These are phyloP conservation scores for Diatrype stigma DNA, from an alignment of 2,329 filamentous ascomycete genomes.

Conservation along the genomic window DNA sequence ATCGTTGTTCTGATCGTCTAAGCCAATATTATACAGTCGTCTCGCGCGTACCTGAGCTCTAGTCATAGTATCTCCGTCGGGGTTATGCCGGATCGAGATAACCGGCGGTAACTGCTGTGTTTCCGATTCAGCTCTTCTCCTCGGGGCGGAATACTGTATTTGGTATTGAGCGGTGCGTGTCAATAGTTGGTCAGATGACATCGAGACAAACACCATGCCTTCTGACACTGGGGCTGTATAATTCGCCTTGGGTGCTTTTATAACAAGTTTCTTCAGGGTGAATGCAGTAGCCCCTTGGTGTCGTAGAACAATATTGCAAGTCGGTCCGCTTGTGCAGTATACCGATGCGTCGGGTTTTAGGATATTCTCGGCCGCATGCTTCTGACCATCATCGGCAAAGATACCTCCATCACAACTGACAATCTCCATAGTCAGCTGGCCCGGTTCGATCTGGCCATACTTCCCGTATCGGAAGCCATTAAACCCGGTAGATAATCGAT, in stretches of 20 bases:
- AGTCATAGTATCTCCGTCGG: constrained; percentile 46
- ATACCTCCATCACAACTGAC: constrained; percentile 83
- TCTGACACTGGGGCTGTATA: constrained; percentile 90
- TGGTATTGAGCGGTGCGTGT: constrained; percentile 70
- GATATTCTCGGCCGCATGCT: constrained; percentile 73
- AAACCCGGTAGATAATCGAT: constrained; percentile 46
- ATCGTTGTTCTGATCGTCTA: constrained; percentile 40
- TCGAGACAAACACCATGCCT: constrained; percentile 87
- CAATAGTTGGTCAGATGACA: constrained; percentile 75
- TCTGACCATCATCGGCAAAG: constrained; percentile 54
- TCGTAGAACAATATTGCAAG: constrained; percentile 80
- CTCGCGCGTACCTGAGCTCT: constrained; percentile 39
- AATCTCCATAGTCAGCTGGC: constrained; percentile 79
- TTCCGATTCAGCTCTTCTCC: constrained; percentile 21
- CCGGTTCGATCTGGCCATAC: constrained; percentile 82
- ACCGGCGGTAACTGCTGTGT: constrained; percentile 32
- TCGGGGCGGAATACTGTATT: constrained; percentile 55
- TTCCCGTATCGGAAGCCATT: constrained; percentile 73
- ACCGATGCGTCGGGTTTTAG: constrained; percentile 77
- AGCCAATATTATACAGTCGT: constrained; percentile 39
- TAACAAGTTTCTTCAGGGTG: constrained; percentile 77
- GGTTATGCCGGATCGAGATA: constrained; percentile 49
- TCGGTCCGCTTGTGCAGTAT: constrained; percentile 84
- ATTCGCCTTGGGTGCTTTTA: constrained; percentile 75
- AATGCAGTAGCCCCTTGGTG: constrained; percentile 81